These are phyloP conservation scores for Boletus reticuloceps DNA, from an alignment of 768 basidiomycete genomes.

Conservation along the genomic window DNA sequence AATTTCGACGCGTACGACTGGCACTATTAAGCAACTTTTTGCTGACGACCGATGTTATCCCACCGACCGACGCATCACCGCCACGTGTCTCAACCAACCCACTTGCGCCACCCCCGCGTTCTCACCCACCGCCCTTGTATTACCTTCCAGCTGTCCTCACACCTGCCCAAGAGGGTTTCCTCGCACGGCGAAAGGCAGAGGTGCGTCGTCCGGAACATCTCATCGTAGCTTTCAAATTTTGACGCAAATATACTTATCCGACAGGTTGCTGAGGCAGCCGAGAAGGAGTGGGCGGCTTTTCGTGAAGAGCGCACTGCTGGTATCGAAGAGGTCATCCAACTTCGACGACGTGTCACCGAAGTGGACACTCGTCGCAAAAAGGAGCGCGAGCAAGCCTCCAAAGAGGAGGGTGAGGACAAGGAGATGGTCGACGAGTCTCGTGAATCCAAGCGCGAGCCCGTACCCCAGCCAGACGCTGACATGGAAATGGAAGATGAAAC, in stretches of 20 bases:
- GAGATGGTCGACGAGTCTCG: conserved; percentile 31
- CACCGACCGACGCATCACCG: conserved; percentile 33
- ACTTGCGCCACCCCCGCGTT: conserved; percentile 51
- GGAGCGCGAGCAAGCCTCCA: conserved; percentile 38
- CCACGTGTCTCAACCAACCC: conserved; percentile 29
- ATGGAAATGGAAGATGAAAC: conserved; percentile 37
- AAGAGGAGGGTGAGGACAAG: conserved; percentile 32
- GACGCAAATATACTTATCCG: conserved; percentile 1
- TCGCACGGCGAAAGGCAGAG: conserved; percentile 60
- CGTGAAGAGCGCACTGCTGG: conserved; percentile 54
- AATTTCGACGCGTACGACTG: conserved; percentile 68
- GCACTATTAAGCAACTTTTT: conserved; percentile 75
- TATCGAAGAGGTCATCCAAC: conserved; percentile 57
- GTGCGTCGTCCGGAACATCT: conserved; percentile 34
- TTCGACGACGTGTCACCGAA: conserved; percentile 64
- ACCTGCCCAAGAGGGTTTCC: conserved; percentile 66
- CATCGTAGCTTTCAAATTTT: neutral
- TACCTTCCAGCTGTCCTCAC: conserved; percentile 72
- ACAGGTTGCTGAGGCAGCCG: conserved; percentile 59
- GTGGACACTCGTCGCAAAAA: conserved; percentile 52
- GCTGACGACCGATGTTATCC: conserved; percentile 67
- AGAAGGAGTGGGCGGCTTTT: conserved; percentile 70
- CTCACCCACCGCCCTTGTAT: conserved; percentile 75
- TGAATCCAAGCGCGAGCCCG: conserved; percentile 19
- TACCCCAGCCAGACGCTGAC: conserved; percentile 24